A percentile compares a stretch with the other conserved stretches of the same genome.
Conservation (phyloP, 2,329 filamentous ascomycete genomes). For the Claviceps purpurea region DNA sequence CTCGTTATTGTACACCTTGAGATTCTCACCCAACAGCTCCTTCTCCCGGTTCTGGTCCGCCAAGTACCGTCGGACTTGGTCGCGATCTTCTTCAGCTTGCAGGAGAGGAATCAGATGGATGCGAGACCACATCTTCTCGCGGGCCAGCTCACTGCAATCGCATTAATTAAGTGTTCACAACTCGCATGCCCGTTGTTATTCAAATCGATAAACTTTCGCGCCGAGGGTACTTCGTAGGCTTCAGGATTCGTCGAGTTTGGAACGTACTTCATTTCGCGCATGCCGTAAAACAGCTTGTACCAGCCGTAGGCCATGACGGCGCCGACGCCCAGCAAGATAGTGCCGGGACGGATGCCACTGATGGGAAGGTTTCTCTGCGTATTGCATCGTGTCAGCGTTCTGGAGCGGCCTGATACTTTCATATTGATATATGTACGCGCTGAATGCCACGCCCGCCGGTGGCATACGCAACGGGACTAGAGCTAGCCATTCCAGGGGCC, state of each 20-base stretch:
- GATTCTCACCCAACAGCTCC: constrained; percentile 72
- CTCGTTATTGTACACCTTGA: constrained; percentile 77
- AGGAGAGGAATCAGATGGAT: constrained; percentile 89
- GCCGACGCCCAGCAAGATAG: constrained; percentile 64
- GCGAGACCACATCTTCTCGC: constrained; percentile 96
- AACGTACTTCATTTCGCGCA: constrained; percentile 81
- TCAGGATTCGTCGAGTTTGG: background rate
- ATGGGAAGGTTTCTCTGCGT: constrained; percentile 77
- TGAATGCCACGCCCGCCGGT: too few relatives aligned
- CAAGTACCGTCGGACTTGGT: constrained; percentile 74
- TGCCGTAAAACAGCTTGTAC: constrained; percentile 70
- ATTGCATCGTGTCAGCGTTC: background rate
- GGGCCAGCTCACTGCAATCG: constrained; percentile 62
- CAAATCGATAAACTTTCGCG: background rate
- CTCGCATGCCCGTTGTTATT: too few relatives aligned
- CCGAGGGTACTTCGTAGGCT: too few relatives aligned
- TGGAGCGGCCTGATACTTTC: background rate
- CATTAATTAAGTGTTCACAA: background rate
- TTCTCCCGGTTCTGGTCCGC: constrained; percentile 86
- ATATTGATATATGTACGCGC: background rate
- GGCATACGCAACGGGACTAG: too few relatives aligned
- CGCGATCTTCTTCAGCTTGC: constrained; percentile 92
- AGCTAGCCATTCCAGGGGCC: background rate
- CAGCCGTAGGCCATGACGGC: constrained; percentile 80
- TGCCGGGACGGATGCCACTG: constrained; percentile 74